Base-by-base conservation (phyloP, 441 rosid species). In the Biscutella laevigata region DNA sequence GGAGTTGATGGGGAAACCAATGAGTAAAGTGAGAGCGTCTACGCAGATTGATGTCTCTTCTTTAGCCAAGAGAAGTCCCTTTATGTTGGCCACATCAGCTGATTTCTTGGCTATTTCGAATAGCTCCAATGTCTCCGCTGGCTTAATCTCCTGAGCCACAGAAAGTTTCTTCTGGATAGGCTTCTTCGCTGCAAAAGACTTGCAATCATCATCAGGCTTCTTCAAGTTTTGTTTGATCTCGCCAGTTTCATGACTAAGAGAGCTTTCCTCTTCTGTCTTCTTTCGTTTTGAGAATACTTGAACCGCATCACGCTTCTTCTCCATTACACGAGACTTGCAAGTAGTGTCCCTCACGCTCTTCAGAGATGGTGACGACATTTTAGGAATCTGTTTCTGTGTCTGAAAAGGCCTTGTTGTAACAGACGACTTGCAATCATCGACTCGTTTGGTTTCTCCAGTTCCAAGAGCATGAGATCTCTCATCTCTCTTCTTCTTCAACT, bases 61-160 rank as follows among this genome's bases (percentile, higher is more conserved):
- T 42, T 20, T 43, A 33, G 37, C 20, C 4, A 2, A 2, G 17
- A 52, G 53, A 6, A 61, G 7, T 10, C 53, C 66, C 38, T 42
- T 61, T 6, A 45, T 30, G 2, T 28, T 61, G 0, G 66, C 59
- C 38, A 19, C 52, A 10, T 61, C 53, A 5, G 66, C 59, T 1
- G 52, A 26, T 35, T 61, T 43, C 33, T 44, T 53, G 1, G 67
- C 67, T 12, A 53, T 21, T 2, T 62, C 47, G 4, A 62, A 53
- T 0, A 62, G 39, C 15, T 52, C 46, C 17, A 53, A 14, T 19
- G 26, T 53, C 12, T 61, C 53, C 4, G 6, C 7, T 27, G 13
- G 1, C 8, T 53, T 53, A 40, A 28, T 52, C 40, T 26, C 33
- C 43, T 30, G 21, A 7, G 15, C 29, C 22, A 20, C 0, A 12